phyloP scores from a whole-genome alignment of 169 alveolate species.

The Miamiensis avidus region DNA sequence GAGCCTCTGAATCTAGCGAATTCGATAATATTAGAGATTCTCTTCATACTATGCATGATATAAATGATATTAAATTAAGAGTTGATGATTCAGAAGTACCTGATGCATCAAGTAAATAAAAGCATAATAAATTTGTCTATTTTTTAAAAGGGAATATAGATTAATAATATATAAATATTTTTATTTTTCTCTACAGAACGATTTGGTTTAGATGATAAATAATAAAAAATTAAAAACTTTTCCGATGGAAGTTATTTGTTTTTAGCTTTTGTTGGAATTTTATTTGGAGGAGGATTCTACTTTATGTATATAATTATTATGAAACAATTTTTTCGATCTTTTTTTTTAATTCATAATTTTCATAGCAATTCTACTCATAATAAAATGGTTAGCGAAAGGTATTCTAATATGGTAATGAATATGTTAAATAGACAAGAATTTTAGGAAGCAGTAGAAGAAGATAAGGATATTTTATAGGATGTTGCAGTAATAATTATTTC shows the following conservation, averaged over 20 bases:
- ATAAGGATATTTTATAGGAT: background rate
- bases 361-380: background rate
- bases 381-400: background rate
- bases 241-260: background rate
- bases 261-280: background rate
- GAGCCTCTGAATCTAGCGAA: constrained; percentile 29
- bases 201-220: constrained; percentile 9
- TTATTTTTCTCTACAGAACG: constrained; percentile 1
- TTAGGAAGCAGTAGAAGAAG: background rate
- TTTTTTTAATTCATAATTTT: no score
- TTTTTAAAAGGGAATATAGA: background rate
- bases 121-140: no score
- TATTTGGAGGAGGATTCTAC: background rate
- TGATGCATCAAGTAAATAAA: constrained; percentile 30
- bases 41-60: constrained; percentile 26
- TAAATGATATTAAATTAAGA: constrained; percentile 25
- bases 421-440: background rate
- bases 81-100: constrained; percentile 40
- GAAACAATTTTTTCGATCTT: background rate
- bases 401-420: background rate
- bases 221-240: background rate
- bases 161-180: background rate
- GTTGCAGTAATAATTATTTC: no score
- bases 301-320: background rate
- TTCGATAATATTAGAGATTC: constrained; percentile 31